These are phyloP conservation scores for Meira nashicola DNA, from an alignment of 1,284 basidiomycete species.

Conservation along the genomic window DNA sequence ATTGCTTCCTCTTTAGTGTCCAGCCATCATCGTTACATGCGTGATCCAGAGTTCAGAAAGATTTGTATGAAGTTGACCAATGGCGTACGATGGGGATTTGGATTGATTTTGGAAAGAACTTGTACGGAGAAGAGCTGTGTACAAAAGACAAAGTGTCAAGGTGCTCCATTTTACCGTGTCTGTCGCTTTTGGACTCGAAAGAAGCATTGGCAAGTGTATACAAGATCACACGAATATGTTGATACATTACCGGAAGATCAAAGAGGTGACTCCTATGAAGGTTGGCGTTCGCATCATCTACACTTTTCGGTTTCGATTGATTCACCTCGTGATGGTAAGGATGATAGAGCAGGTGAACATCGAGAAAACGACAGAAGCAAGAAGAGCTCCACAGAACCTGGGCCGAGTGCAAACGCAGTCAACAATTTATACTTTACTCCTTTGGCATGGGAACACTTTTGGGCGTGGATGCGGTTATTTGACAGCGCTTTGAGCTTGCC, in stretches of 20 bases:
- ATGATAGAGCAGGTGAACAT: constrained; percentile 15
- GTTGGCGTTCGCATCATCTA: constrained; percentile 88
- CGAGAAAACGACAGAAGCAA: background rate
- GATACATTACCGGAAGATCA: constrained; percentile 40
- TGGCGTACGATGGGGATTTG: constrained; percentile 86
- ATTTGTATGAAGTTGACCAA: constrained; percentile 64
- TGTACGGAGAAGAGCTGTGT: constrained; percentile 69
- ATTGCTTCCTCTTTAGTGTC: constrained; percentile 7
- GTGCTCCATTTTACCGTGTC: constrained; percentile 66
- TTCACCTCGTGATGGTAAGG: constrained; percentile 54
- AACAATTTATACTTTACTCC: constrained; percentile 86
- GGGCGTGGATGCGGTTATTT: constrained; percentile 84
- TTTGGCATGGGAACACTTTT: constrained; percentile 82
- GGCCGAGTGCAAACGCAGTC: constrained; percentile 6
- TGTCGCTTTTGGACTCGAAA: constrained; percentile 79
- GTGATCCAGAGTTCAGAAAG: constrained; percentile 38
- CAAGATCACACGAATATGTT: constrained; percentile 60
- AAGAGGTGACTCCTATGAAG: constrained; percentile 70
- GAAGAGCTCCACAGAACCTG: constrained; percentile 4
- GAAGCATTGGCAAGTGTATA: constrained; percentile 74
- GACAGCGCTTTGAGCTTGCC: constrained; percentile 74
- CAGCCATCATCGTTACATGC: constrained; percentile 29
- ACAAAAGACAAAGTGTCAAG: constrained; percentile 57
- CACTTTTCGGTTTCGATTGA: constrained; percentile 84
- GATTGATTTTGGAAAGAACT: constrained; percentile 75